Base-by-base conservation (phyloP, 371 early-diverging fungal genomes). In the Smittium mucronatum region DNA sequence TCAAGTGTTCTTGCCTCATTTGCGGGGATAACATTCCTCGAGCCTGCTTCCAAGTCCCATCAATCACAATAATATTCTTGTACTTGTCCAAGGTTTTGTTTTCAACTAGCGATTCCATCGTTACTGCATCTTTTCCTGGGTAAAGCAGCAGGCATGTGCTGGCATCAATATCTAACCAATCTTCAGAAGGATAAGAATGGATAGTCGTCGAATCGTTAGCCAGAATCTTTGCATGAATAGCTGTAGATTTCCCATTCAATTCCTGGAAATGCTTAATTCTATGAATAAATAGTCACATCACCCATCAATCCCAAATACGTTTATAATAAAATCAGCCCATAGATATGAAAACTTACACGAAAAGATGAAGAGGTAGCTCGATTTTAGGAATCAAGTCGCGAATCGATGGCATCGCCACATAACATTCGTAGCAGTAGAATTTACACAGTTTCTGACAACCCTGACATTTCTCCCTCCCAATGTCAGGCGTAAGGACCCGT, bases 21-120 rank as follows among this genome's bases (percentile, higher is more conserved):
- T 87, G 75, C 57, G 78, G 68, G 57, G 81, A 76, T 2, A 87
- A 81, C 81, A 96, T 93, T 32, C 81, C 81, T 64, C 81, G 84
- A 1, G 93, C 93, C 72, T 95, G 97, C 35, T 81, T 78, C 97
- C 97, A 94, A 15, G 95, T 94, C 29, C 94, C 95, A 75, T 94
- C 97, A 68, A 95, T 86, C 2, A 96, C 95, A 63, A 93, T 80
- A 25, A 93, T 71, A 58, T 84, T 81, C 72, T 91, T 89, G 73
- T 90, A 92, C 1, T 86, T 78, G 26, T 72, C 75, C 0, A 84
- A 82, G 34, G 83, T 80, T 57, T 91, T 85, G 34, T 89, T 82
- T 0, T 25, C 30, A 2, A 26, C 16, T 30, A 61, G 29, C 28
- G 2, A 21, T 25, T 80, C 75, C 2, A 91, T 75, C 5, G 84